phyloP scores from a whole-genome alignment of 441 rosid genomes.

The Pelargonium citronellum region DNA sequence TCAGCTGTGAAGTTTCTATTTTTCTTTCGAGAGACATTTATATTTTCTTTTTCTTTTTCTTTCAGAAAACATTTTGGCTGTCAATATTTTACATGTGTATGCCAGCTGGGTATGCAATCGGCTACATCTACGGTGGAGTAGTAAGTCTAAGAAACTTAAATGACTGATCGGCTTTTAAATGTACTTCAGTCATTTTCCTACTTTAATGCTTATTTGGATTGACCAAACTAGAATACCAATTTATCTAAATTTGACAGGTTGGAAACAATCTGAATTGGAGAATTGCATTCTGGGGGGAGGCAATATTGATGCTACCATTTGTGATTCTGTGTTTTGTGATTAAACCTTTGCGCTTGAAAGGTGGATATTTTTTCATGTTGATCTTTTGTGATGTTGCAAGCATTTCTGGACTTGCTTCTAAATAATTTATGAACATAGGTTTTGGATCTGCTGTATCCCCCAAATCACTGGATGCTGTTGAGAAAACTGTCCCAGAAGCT shows the following conservation, averaged over 20 bases:
- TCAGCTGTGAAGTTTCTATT: neutral
- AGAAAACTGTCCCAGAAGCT: conserved; percentile 30
- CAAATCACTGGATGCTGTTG: conserved; percentile 34
- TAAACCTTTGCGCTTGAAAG: conserved; percentile 86
- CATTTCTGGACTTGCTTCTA: conserved; percentile 12
- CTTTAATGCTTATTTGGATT: neutral
- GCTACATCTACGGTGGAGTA: conserved; percentile 84
- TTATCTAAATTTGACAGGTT: conserved; percentile 36
- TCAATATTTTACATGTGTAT: conserved; percentile 93
- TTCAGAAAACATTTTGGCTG: conserved; percentile 88
- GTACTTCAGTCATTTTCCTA: neutral
- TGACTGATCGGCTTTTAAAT: neutral
- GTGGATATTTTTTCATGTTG: conserved; percentile 29
- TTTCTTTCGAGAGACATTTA: neutral
- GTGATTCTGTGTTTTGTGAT: conserved; percentile 61
- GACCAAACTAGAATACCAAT: conserved; percentile 11
- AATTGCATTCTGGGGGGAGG: conserved; percentile 80
- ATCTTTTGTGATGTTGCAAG: conserved; percentile 5
- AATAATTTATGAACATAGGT: conserved; percentile 44
- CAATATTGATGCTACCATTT: conserved; percentile 76
- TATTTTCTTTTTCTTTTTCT: conserved; percentile 13
- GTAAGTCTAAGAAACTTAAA: conserved; percentile 33
- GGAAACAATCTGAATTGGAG: conserved; percentile 72
- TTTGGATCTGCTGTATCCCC: conserved; percentile 47
- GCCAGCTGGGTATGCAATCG: conserved; percentile 84